A percentile compares a stretch with the other conserved stretches of the same genome.
Conservation (phyloP, 805 yeast genomes). For the Suhomyces faveliae region DNA sequence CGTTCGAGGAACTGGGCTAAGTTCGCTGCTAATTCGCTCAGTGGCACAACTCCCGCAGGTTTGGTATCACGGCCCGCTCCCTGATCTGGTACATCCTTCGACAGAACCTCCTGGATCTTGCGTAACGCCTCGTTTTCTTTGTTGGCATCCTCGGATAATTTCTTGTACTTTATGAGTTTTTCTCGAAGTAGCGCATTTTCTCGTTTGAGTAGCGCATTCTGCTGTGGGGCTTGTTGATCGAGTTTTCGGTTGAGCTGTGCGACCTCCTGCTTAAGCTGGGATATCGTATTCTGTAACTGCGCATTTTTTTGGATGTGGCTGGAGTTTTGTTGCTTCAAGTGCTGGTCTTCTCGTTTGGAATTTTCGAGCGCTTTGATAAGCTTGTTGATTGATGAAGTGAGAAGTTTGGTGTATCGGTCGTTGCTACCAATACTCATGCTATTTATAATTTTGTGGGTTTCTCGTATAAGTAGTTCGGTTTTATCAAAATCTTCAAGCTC, state of each 20-base stretch:
- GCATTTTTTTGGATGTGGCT: constrained; percentile 3
- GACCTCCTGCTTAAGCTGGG: constrained; percentile 13
- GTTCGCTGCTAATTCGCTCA: background rate
- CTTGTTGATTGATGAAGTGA: constrained; percentile 28
- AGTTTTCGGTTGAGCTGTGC: constrained; percentile 15
- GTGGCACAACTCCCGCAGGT: background rate
- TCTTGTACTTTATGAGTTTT: constrained; percentile 36
- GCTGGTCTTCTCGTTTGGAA: constrained; percentile 3
- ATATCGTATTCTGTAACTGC: constrained; percentile 13
- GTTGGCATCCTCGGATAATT: constrained; percentile 8
- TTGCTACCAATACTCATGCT: constrained; percentile 21
- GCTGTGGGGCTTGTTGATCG: constrained; percentile 16
- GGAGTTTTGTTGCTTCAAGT: background rate
- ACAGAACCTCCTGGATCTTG: background rate
- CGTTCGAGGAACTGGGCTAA: background rate
- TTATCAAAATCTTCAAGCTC: constrained; percentile 12
- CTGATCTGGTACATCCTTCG: background rate
- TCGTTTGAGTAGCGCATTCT: constrained; percentile 18
- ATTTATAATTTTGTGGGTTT: constrained; percentile 29
- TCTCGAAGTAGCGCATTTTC: constrained; percentile 33
- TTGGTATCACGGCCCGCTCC: background rate
- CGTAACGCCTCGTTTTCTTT: constrained; percentile 7
- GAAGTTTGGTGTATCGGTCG: constrained; percentile 26
- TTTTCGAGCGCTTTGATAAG: constrained; percentile 17
- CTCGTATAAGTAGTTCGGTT: constrained; percentile 23